These are phyloP conservation scores for Calophaca sinica DNA, from an alignment of 306 rosid genomes.

Conservation along the genomic window DNA sequence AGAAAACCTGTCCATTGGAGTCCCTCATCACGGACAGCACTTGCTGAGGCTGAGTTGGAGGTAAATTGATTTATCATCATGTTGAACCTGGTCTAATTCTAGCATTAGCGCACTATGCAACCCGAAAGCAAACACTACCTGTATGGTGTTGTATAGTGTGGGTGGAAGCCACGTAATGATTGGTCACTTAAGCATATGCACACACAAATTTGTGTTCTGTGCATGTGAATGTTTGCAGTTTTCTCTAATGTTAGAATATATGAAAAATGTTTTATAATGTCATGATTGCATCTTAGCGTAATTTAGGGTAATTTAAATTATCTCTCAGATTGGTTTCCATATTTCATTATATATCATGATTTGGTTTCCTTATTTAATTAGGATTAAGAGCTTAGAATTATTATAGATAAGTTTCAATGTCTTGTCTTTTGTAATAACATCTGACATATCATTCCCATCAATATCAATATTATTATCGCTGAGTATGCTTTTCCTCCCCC, in stretches of 20 bases:
- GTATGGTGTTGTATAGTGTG: slow-evolving; percentile 26
- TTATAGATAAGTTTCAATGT: neutral
- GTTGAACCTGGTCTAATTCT: slow-evolving; percentile 13
- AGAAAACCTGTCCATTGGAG: slow-evolving; percentile 99
- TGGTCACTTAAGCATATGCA: slow-evolving; percentile 4
- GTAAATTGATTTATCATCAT: slow-evolving; percentile 51
- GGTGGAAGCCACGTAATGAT: neutral
- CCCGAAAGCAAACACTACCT: slow-evolving; percentile 25
- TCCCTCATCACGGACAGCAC: slow-evolving; percentile 97
- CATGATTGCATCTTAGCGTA: neutral
- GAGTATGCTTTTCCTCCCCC: neutral
- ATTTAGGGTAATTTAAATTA: neutral
- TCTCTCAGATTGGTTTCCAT: neutral
- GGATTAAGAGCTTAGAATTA: neutral
- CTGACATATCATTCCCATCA: too few species aligned
- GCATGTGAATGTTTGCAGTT: slow-evolving; percentile 8
- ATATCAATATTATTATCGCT: neutral
- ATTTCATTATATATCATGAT: neutral
- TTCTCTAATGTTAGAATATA: slow-evolving; percentile 14
- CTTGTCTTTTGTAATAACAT: neutral
- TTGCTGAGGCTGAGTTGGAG: slow-evolving; percentile 99
- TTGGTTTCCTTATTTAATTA: neutral
- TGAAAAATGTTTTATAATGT: slow-evolving; percentile 17
- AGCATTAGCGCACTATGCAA: slow-evolving; percentile 12
- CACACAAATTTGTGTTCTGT: neutral